Percentiles rank a stretch among this genome's conserved stretches.
Evolutionary conservation across 345 rosid species (phyloP).

Genomic region (Syzygium aqueum): DNA sequence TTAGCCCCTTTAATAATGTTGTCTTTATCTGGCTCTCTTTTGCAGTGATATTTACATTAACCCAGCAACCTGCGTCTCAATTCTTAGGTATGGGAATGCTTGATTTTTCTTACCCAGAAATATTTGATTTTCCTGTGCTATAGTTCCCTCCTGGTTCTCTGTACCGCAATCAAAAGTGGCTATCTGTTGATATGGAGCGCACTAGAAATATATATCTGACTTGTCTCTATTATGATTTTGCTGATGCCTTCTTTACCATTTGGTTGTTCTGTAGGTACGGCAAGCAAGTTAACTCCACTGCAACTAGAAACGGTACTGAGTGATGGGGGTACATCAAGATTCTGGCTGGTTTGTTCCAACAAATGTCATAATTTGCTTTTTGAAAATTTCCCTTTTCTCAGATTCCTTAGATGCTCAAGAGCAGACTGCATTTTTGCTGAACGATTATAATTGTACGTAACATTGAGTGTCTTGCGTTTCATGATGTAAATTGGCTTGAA

Average conservation of each 20-base stretch:
- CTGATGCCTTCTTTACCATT: background rate
- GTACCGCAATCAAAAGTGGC: background rate
- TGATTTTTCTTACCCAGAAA: background rate
- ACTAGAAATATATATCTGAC: background rate
- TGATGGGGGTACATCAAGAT: conserved; percentile 67
- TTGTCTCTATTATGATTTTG: background rate
- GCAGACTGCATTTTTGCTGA: background rate
- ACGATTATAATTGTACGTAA: background rate
- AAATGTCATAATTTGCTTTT: background rate
- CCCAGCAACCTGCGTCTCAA: conserved; percentile 61
- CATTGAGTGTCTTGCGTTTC: background rate
- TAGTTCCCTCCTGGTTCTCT: background rate
- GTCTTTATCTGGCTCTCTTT: background rate
- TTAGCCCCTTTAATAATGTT: background rate
- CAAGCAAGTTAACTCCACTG: conserved; percentile 67
- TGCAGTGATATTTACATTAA: conserved; percentile 59
- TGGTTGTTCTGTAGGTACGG: conserved; percentile 32
- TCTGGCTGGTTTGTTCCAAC: conserved; percentile 74
- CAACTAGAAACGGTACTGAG: conserved; percentile 76
- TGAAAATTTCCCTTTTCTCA: background rate
- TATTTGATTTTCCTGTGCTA: background rate
- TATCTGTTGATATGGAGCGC: background rate
- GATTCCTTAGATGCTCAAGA: background rate
- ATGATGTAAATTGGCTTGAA: background rate
- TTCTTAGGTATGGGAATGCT: conserved; percentile 41